Evolutionary conservation across 805 yeast genomes (phyloP), one percentile per base, ranked within the genome.

Genomic region (Zygosaccharomyces bisporus): DNA sequence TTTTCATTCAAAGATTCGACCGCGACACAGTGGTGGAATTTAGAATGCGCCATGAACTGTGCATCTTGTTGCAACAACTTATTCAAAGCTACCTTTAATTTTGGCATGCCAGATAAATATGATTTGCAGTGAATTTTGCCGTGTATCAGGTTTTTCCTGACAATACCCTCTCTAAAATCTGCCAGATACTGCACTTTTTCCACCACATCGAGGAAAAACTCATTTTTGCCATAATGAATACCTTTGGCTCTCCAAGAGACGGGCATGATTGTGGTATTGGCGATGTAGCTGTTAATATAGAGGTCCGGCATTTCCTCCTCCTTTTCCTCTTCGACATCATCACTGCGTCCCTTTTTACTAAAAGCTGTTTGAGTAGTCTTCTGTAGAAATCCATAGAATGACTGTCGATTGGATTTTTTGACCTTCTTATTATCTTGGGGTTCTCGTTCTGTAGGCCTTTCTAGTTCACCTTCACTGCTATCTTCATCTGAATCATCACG

Each of bases 211-310:
- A 90, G 74, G 58, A 88, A 90, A 42, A 93, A 82, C 68, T 90
- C 97, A 65, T 90, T 90, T 61, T 87, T 89, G 54, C 83, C 80
- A 66, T 90, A 90, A 52, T 76, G 77, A 18, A 90, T 86, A 8
- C 96, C 96, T 51, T 86, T 93, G 32, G 91, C 86, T 63, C 98
- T 78, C 97, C 97, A 90, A 18, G 91, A 82, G 3, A 90, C 80
- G 9, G 85, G 77, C 56, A 80, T 83, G 8, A 89, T 83, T 13
- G 89, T 77, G 0, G 95, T 81, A 51, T 89, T 76, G 2, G 89
- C 75, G 12, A 91, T 80, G 33, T 87, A 76, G 25, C 86, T 77
- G 57, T 85, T 85, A 48, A 83, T 71, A 54, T 75, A 80, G 6
- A 54, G 56, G 31, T 54, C 57, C n/a, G 49, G 49, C 17, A 55